Conservation (phyloP, 2,329 filamentous ascomycete genomes). For the Fusarium secorum region DNA sequence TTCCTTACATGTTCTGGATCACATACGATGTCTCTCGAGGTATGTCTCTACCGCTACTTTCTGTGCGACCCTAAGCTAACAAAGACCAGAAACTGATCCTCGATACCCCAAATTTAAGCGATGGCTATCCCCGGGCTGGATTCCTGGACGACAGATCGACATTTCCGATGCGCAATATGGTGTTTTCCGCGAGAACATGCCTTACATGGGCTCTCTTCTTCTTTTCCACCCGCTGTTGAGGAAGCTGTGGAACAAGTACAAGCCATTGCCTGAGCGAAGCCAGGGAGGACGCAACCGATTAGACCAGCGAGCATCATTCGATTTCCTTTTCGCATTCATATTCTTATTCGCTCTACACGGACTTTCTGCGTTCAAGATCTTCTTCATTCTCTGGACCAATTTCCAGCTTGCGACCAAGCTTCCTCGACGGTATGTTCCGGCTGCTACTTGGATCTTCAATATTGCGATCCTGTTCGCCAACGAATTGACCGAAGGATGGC, state of each 20-base stretch:
- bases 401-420: slow-evolving; percentile 78
- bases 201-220: slow-evolving; percentile 77
- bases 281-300: slow-evolving; percentile 65
- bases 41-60: slow-evolving; percentile 50
- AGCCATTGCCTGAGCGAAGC: slow-evolving; percentile 46
- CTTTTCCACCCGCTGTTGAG: slow-evolving; percentile 82
- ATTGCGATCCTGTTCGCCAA: slow-evolving; percentile 87
- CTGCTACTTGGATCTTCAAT: slow-evolving; percentile 89
- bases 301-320: slow-evolving; percentile 79
- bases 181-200: slow-evolving; percentile 85
- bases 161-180: slow-evolving; percentile 89
- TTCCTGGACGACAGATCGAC: slow-evolving; percentile 91
- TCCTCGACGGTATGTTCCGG: slow-evolving; percentile 74
- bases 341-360: slow-evolving; percentile 86
- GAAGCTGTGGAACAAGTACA: slow-evolving; percentile 70
- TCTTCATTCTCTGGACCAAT: slow-evolving; percentile 82
- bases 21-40: slow-evolving; percentile 85
- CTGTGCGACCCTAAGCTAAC: slow-evolving; percentile 18
- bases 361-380: slow-evolving; percentile 82
- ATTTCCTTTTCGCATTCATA: slow-evolving; percentile 79
- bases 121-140: slow-evolving; percentile 83
- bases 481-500: slow-evolving; percentile 82
- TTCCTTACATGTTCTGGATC: slow-evolving; percentile 93
- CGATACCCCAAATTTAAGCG: slow-evolving; percentile 78
- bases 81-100: slow-evolving; percentile 73